phyloP scores from a whole-genome alignment of 768 basidiomycete species.

The Agaricus bisporus region DNA sequence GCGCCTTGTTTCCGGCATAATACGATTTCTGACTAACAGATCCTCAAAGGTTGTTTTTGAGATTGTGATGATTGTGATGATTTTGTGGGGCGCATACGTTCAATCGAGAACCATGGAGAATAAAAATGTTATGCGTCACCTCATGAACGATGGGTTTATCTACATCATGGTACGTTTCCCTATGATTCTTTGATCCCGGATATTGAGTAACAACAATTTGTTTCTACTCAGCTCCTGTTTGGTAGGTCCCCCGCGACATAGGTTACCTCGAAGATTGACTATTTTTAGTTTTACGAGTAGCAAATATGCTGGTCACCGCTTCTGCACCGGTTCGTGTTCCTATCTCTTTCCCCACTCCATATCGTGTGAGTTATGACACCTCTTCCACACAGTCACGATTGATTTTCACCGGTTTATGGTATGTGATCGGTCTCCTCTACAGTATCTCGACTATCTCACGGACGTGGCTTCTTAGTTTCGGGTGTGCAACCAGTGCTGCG shows the following conservation, averaged over 20 bases:
- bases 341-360: background rate
- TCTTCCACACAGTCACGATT: background rate
- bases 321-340: constrained; percentile 5
- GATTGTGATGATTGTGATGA: constrained; percentile 1
- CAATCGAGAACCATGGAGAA: background rate
- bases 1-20: background rate
- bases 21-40: no score
- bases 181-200: background rate
- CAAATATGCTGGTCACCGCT: constrained; percentile 1
- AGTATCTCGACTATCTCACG: background rate
- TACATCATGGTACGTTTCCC: constrained; percentile 1
- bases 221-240: constrained; percentile 1
- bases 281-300: background rate
- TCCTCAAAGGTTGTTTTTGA: constrained; percentile 1
- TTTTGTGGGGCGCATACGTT: background rate
- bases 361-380: background rate
- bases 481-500: constrained; percentile 1
- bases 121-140: background rate
- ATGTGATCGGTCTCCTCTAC: background rate
- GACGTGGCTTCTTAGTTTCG: background rate
- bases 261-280: background rate
- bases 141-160: constrained; percentile 1
- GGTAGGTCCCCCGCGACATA: background rate
- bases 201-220: background rate
- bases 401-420: constrained; percentile 3